Conservation (phyloP, 805 yeast genomes). For the Nakazawaea pomicola region DNA sequence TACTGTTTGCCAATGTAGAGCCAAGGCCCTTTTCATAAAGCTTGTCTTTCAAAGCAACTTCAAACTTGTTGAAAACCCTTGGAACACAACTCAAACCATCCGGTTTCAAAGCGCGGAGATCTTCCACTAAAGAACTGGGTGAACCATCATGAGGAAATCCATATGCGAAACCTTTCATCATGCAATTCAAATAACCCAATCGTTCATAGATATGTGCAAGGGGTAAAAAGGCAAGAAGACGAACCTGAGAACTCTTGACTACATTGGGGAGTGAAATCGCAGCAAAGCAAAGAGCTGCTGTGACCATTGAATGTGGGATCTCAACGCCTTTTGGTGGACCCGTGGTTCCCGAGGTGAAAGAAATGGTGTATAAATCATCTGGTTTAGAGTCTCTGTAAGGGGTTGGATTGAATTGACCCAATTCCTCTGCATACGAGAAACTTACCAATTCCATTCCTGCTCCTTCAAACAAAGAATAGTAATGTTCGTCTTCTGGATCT, state of each 20-base stretch:
- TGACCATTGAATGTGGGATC: constrained; percentile 44
- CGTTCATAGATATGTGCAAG: constrained; percentile 58
- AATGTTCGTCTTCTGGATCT: constrained; percentile 13
- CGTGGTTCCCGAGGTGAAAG: constrained; percentile 74
- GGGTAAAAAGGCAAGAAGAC: constrained; percentile 43
- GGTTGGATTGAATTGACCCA: constrained; percentile 27
- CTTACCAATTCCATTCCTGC: constrained; percentile 27
- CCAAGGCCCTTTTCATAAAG: too few relatives aligned
- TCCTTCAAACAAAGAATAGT: constrained; percentile 19
- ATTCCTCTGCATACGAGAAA: constrained; percentile 26
- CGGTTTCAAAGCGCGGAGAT: constrained; percentile 51
- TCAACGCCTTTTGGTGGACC: constrained; percentile 73
- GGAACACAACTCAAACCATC: constrained; percentile 55
- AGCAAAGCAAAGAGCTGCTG: constrained; percentile 37
- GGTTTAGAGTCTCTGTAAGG: constrained; percentile 42
- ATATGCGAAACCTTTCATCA: constrained; percentile 17
- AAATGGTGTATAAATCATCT: constrained; percentile 52
- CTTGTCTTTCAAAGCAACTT: too few relatives aligned
- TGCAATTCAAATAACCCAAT: constrained; percentile 15
- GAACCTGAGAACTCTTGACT: constrained; percentile 23
- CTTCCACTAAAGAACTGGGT: constrained; percentile 50
- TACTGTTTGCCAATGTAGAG: constrained; percentile 13
- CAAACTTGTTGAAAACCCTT: constrained; percentile 57
- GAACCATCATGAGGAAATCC: constrained; percentile 50
- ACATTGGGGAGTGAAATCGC: constrained; percentile 13